A percentile compares a stretch with the other conserved stretches of the same genome.
Conservation (phyloP, 495 filamentous ascomycete genomes). For the Schizothecium vesticola region DNA sequence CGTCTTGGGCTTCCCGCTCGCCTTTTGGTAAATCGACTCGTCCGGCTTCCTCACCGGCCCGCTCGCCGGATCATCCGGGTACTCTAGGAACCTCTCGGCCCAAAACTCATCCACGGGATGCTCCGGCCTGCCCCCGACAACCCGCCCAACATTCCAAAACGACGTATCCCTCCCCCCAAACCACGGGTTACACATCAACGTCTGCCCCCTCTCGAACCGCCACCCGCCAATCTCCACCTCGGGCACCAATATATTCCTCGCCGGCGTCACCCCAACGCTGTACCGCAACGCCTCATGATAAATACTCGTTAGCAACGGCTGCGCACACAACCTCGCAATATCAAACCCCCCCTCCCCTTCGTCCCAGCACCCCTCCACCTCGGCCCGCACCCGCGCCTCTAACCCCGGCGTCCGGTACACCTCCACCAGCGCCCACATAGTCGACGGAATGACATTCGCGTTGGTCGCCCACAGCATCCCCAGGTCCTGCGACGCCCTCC, state of each 20-base stretch:
- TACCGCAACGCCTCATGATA: constrained; percentile 23
- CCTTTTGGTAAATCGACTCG: neutral
- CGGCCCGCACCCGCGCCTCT: constrained; percentile 12
- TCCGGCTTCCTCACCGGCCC: constrained; percentile 24
- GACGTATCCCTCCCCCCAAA: constrained; percentile 16
- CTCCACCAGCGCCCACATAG: constrained; percentile 21
- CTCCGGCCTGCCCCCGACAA: constrained; percentile 2
- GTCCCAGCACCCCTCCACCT: constrained; percentile 9
- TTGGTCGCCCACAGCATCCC: constrained; percentile 27
- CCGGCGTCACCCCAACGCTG: constrained; percentile 13
- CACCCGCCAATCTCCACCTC: constrained; percentile 21
- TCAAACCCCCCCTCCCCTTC: neutral
- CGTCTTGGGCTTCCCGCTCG: neutral
- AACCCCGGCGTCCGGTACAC: constrained; percentile 7
- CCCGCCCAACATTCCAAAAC: constrained; percentile 26
- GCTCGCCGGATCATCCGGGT: constrained; percentile 28
- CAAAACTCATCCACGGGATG: constrained; percentile 34
- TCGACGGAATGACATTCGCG: constrained; percentile 20
- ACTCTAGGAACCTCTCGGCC: constrained; percentile 38
- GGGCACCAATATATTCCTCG: constrained; percentile 13
- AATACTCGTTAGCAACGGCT: constrained; percentile 21
- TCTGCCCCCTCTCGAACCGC: constrained; percentile 13
- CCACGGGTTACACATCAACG: constrained; percentile 22
- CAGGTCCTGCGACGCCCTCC: constrained; percentile 13
- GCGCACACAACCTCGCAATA: constrained; percentile 10